Evolutionary conservation across 805 yeast genomes (phyloP), one percentile per base, ranked within the genome.

Genomic region (Myxozyma kluyveri): DNA sequence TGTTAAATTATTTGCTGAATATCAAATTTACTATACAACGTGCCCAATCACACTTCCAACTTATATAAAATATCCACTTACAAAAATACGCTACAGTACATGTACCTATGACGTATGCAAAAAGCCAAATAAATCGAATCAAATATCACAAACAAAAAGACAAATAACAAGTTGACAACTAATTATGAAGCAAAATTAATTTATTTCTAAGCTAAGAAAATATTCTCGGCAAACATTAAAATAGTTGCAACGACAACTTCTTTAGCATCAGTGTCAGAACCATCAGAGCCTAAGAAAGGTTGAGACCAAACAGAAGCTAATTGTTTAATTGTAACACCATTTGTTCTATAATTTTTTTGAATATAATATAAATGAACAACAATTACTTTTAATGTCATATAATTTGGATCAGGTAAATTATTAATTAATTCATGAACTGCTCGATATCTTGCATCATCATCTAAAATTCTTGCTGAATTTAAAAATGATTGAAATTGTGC

Each of bases 221-320:
- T 29, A 14, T 14, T 29, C 33, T 9, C 33, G 33, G 12, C 9
- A 14, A 29, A 29, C 33, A 14, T 29, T 14, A 29, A 14, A 14
- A 29, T 14, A 54, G 89, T 91, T 66, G 90, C 96, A 61, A 93
- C 80, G 3, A 88, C 86, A 51, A 78, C 78, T 41, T 87, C 84
- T 68, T 86, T 88, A 59, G 78, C 81, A 49, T 84, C 83, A 72
- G 86, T 80, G 63, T 82, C 96, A 64, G 77, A 73, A 22, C 79
- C 78, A 51, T 79, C 80, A 61, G 81, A 80, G 18, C 83, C 78
- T 67, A 93, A 76, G 47, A 93, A 70, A 1, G 87, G 86, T 18
- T 96, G 96, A 0, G 97, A 96, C 99, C 99, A 93, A 35, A 91
- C 89, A 36, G 88, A 87, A 42, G 95, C 87, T 62, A 93, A 69